These are phyloP conservation scores for Trichophyton benhamiae DNA, from an alignment of 2,329 filamentous ascomycete genomes.

Conservation along the genomic window DNA sequence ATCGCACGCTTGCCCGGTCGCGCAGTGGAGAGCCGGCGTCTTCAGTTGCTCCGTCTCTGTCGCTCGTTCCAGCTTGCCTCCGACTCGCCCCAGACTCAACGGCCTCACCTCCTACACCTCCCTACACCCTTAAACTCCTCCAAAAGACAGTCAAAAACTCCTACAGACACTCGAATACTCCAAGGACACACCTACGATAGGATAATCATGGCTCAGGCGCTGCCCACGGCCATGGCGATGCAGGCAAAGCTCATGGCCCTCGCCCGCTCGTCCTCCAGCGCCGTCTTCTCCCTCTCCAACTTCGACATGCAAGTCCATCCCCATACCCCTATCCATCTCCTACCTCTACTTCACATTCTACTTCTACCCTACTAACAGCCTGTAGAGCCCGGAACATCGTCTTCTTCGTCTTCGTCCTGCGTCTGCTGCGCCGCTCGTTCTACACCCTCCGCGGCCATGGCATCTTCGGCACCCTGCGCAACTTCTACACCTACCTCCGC, in stretches of 20 bases:
- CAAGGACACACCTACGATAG: too few relatives aligned
- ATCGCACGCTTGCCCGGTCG: too few relatives aligned
- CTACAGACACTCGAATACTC: background rate
- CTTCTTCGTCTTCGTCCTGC: slow-evolving; percentile 76
- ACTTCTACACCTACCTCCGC: slow-evolving; percentile 60
- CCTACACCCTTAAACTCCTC: background rate
- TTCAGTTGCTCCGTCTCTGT: too few relatives aligned
- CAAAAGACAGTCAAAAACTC: background rate
- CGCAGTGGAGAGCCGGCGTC: too few relatives aligned
- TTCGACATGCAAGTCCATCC: slow-evolving; percentile 31
- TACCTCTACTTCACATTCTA: background rate
- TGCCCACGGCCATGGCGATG: slow-evolving; percentile 14
- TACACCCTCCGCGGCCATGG: slow-evolving; percentile 85
- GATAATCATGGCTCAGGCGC: background rate
- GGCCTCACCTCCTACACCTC: too few relatives aligned
- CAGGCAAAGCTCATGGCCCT: slow-evolving; percentile 34
- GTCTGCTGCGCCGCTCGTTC: slow-evolving; percentile 66
- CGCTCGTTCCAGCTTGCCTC: too few relatives aligned
- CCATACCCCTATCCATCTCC: background rate
- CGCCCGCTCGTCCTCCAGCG: slow-evolving; percentile 21
- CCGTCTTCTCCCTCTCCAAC: slow-evolving; percentile 27
- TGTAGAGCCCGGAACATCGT: slow-evolving; percentile 69
- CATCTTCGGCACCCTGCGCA: slow-evolving; percentile 61
- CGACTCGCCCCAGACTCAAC: background rate
- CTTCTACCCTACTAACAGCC: background rate